Evolutionary conservation across 345 rosid species (phyloP), one percentile per base, ranked within the genome.

Genomic region (Raphanus raphanistrum): DNA sequence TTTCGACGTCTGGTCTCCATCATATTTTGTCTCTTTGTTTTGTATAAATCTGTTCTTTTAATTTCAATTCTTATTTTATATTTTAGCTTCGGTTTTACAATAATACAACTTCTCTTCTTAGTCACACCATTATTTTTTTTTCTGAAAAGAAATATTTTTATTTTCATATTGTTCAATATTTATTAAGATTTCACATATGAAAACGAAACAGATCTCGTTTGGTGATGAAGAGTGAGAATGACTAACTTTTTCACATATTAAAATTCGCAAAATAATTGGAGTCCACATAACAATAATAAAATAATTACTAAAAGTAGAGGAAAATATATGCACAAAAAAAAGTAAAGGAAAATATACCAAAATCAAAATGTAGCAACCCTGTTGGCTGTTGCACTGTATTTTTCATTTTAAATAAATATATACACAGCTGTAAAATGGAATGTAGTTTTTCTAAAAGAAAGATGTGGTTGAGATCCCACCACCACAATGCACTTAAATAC

Each of bases 1-100:
- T 79, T 74, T 79, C 79, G n/a, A 74, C 82, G 82, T 75, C 82
- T 12, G 2, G 79, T 80, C 82, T 64, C 68, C 67, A 70, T 80
- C 79, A 70, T 31, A 57, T 73, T 68, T 74, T 69, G 67, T 69
- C 62, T 69, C 13, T 75, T 69, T 70, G 43, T 63, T 64, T 74
- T 64, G 48, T 70, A 57, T 69, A 69, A 69, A 64, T 80, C 79
- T 57, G 17, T 70, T 5, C 61, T 57, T 80, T 74, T 80, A 72
- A 69, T 70, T 21, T 69, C 15, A 63, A n/a, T 68, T 68, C 8
- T 50, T 25, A 0, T n/a, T 33, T 26, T n/a, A 55, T 58, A 55
- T 41, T 43, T 32, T 10, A 3, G 35, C 8, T 61, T 62, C 4
- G 27, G 13, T 35, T 61, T 66, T 36, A 45, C 70, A 79, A 73